Conservation (phyloP, 1,284 basidiomycete genomes). For the Crucibulum cyathiforme region DNA sequence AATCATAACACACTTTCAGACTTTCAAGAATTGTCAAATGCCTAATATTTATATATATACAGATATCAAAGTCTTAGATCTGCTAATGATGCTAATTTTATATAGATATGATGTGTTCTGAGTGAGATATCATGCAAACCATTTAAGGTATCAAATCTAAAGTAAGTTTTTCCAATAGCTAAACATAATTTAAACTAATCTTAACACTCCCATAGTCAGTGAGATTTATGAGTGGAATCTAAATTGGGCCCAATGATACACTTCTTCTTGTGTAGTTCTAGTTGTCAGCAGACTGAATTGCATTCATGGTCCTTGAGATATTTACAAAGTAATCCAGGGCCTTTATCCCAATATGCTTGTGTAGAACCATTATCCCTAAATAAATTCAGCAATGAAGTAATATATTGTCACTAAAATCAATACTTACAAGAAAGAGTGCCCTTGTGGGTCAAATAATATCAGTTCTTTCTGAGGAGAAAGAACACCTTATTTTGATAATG, state of each 20-base stretch:
- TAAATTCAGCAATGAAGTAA: not conserved
- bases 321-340: slow-evolving; percentile 6
- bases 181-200: too few species aligned
- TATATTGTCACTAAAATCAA: not conserved
- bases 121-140: too few species aligned
- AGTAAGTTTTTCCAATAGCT: too few species aligned
- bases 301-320: slow-evolving; percentile 16
- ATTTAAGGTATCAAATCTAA: too few species aligned
- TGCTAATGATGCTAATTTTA: too few species aligned
- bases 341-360: slow-evolving; percentile 18
- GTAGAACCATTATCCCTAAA: not conserved
- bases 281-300: slow-evolving; percentile 13
- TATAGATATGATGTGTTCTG: too few species aligned
- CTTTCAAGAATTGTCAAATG: too few species aligned
- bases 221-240: not conserved
- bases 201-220: not conserved
- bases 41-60: too few species aligned
- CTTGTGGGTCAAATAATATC: slow-evolving; percentile 25
- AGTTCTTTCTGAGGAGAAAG: not conserved
- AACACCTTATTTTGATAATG: not conserved
- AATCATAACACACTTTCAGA: too few species aligned
- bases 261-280: slow-evolving; percentile 1
- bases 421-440: slow-evolving; percentile 10
- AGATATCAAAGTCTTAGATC: too few species aligned
- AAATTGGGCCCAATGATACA: too few species aligned